Conservation (phyloP, 2,329 filamentous ascomycete species). For the Venturia asperata region DNA sequence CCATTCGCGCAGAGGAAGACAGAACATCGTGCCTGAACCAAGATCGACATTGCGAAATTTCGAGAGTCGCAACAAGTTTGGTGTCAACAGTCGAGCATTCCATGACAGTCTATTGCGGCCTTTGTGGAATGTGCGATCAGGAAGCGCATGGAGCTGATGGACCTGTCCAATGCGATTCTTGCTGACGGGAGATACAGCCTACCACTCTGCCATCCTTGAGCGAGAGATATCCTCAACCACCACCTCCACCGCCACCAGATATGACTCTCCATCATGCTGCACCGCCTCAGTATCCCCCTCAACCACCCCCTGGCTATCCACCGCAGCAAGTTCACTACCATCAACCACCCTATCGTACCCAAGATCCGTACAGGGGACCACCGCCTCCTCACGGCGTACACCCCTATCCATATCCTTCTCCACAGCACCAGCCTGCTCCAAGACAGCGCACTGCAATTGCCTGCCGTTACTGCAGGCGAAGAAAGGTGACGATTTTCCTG, state of each 20-base stretch:
- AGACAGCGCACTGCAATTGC: constrained; percentile 55
- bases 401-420: constrained; percentile 36
- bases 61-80: background rate
- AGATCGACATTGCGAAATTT: background rate
- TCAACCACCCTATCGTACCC: constrained; percentile 35
- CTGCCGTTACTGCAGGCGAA: constrained; percentile 52
- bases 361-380: constrained; percentile 40
- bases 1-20: background rate
- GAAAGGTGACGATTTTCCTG: constrained; percentile 43
- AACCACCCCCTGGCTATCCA: constrained; percentile 23
- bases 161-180: background rate
- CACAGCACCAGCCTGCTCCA: constrained; percentile 41
- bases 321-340: constrained; percentile 21
- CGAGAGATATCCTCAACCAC: constrained; percentile 15
- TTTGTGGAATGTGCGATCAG: background rate
- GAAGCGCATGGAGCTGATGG: background rate
- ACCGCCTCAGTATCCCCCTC: constrained; percentile 32
- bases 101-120: background rate
- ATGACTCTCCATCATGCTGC: constrained; percentile 16
- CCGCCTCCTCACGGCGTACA: constrained; percentile 41
- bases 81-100: background rate
- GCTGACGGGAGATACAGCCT: background rate
- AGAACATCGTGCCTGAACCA: background rate
- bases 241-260: constrained; percentile 10
- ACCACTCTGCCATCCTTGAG: constrained; percentile 9